A percentile compares a stretch with the other conserved stretches of the same genome.
These are phyloP conservation scores for Colletotrichum acutatum DNA, from an alignment of 2,329 filamentous ascomycete genomes.

Conservation along the genomic window DNA sequence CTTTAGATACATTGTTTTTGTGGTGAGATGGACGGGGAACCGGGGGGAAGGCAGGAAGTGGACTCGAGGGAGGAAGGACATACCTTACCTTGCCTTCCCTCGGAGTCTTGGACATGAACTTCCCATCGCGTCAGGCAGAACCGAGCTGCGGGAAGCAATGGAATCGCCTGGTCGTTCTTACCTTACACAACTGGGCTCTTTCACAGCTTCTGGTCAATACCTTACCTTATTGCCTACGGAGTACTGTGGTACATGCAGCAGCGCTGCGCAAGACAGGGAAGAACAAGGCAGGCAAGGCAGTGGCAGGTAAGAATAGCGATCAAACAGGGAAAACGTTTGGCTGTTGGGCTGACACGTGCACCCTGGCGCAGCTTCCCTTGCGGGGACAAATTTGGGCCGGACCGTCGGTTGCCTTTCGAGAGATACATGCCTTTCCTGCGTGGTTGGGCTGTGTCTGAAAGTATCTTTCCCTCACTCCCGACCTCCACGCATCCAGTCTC, in stretches of 20 bases:
- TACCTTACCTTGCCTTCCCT: not conserved
- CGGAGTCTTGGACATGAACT: not conserved
- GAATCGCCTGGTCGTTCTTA: not conserved
- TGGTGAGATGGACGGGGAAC: not conserved
- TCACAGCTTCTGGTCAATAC: not conserved
- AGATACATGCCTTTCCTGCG: not conserved
- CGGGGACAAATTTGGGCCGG: constrained; percentile 9
- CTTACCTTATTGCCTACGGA: no score
- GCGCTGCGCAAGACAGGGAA: not conserved
- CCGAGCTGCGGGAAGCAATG: not conserved
- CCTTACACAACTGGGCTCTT: not conserved
- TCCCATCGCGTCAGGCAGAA: constrained; percentile 7
- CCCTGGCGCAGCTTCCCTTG: constrained; percentile 29
- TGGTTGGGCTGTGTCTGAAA: not conserved
- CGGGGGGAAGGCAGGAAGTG: no score
- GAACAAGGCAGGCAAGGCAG: constrained; percentile 7
- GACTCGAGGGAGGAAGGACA: no score
- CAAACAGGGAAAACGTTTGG: constrained; percentile 33
- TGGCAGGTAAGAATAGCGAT: constrained; percentile 29
- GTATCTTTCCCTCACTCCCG: no score
- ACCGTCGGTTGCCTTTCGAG: not conserved
- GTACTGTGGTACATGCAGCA: not conserved
- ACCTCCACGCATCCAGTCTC: not conserved
- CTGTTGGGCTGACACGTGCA: constrained; percentile 36
- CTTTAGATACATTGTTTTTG: not conserved